Evolutionary conservation across 116 monocot species (phyloP), one percentile per base, ranked within the genome.

Genomic region (Cymodocea nodosa): DNA sequence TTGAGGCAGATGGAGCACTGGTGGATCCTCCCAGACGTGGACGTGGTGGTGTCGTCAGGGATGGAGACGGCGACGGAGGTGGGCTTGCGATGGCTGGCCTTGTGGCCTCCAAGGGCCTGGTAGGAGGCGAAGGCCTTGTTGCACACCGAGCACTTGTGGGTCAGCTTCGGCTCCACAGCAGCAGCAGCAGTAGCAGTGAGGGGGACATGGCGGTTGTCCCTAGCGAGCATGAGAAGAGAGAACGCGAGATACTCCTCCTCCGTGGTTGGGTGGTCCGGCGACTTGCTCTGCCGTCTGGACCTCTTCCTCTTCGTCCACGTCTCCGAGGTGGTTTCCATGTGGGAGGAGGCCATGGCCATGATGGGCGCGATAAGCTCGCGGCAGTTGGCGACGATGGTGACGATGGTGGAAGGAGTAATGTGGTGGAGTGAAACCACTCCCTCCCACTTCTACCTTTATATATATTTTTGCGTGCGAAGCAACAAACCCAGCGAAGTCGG

Each of bases 51-150:
- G 11, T 44, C 44, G 11, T 2, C 44, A 4, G 44, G 44, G 44
- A 44, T 44, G 11, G 44, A 11, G 44, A 44, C 2, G 44, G 11
- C 11, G 44, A 3, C 64, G 10, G 18, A 73, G 40, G 67, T 19
- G 20, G 68, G 66, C 58, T 73, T 81, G 54, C 90, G 81, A 75
- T 90, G 90, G 66, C 90, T 90, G 48, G 90, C 79, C 77, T 81
- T 90, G 79, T 90, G 90, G 9, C 90, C 90, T 1, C 90, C 90
- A 10, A 90, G 81, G 13, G 90, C 90, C 69, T 90, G 90, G 83
- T 86, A 90, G 17, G 86, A 86, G 4, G 66, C 34, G 70, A 90
- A 90, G 20, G 76, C 63, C 75, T 90, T 90, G 23, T 79, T 68
- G 62, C 90, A 90, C 52, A 90, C 75, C 5, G 83, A 64, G 68